Evolutionary conservation across 1,139 yeast species (phyloP).

Genomic region (Nakaseomyces nivariensis): DNA sequence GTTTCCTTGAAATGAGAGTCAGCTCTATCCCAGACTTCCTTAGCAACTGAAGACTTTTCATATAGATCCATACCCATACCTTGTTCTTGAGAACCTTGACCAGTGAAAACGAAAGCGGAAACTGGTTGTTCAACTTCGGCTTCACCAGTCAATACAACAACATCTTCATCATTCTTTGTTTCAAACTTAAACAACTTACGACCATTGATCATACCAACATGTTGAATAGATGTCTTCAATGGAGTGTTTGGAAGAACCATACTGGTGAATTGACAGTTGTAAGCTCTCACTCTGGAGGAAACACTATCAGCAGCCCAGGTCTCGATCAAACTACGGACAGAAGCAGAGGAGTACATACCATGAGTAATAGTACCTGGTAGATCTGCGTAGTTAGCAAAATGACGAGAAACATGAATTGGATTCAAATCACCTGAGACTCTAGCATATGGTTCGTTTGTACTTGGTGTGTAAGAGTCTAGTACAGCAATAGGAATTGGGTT

Average conservation of each 20-base stretch:
- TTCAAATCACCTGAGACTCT: constrained; percentile 96
- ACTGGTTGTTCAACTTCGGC: constrained; percentile 98
- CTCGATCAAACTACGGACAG: constrained; percentile 90
- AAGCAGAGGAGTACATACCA: constrained; percentile 97
- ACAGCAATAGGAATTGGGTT: constrained; percentile 82
- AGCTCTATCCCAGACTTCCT: constrained; percentile 96
- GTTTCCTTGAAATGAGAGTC: constrained; percentile 84
- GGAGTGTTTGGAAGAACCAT: constrained; percentile 97
- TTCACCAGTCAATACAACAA: constrained; percentile 78
- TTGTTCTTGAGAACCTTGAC: constrained; percentile 99
- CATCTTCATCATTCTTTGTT: constrained; percentile 74
- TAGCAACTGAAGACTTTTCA: constrained; percentile 83
- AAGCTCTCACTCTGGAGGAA: constrained; percentile 91
- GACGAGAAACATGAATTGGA: constrained; percentile 95
- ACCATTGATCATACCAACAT: constrained; percentile 97
- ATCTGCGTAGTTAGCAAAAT: constrained; percentile 85
- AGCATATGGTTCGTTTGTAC: constrained; percentile 92
- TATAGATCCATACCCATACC: constrained; percentile 99
- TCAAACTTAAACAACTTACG: constrained; percentile 93
- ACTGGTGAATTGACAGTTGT: constrained; percentile 82
- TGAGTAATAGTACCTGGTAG: constrained; percentile 97
- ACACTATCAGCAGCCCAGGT: constrained; percentile 98
- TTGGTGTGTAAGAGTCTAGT: constrained; percentile 37
- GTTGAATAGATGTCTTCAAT: constrained; percentile 81
- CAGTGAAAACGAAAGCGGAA: constrained; percentile 94